These are phyloP conservation scores for Buxus sempervirens DNA, from an alignment of 164 flowering plant genomes.

Conservation along the genomic window DNA sequence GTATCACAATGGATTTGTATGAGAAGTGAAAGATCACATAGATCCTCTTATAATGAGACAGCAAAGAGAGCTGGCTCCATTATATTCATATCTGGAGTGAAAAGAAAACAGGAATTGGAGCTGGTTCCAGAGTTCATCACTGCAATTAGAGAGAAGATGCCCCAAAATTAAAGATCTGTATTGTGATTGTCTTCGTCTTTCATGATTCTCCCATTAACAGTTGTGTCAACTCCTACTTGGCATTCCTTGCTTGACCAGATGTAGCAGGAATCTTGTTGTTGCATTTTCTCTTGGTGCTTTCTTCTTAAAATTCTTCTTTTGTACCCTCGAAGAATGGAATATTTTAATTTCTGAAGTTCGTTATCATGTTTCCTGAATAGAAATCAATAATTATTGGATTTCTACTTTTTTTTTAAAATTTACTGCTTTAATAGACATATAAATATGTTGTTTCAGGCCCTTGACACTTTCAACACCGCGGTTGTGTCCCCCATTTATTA, in stretches of 20 bases:
- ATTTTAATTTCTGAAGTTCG: not conserved
- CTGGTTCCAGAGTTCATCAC: not conserved
- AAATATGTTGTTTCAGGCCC: slow-evolving; percentile 54
- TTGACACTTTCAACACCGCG: slow-evolving; percentile 84
- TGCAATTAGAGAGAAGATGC: not conserved
- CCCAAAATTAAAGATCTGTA: not conserved
- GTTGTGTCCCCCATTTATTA: slow-evolving; percentile 89
- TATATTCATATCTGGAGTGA: no score
- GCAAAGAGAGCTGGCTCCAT: not conserved
- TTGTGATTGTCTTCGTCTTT: not conserved
- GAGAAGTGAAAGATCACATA: not conserved
- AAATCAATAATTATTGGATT: not conserved
- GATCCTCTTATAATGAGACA: not conserved
- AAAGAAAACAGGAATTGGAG: not conserved
- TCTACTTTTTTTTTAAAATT: not conserved
- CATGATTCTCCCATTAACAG: not conserved
- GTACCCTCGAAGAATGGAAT: not conserved
- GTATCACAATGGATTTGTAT: not conserved
- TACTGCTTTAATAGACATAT: not conserved
- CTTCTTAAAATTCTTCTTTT: not conserved
- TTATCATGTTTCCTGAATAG: not conserved
- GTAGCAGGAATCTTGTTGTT: not conserved
- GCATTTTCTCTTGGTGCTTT: not conserved
- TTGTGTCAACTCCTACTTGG: not conserved
- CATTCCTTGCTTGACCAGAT: not conserved